Evolutionary conservation across 257 asterid genomes (phyloP).

Genomic region (Solanum okadae): DNA sequence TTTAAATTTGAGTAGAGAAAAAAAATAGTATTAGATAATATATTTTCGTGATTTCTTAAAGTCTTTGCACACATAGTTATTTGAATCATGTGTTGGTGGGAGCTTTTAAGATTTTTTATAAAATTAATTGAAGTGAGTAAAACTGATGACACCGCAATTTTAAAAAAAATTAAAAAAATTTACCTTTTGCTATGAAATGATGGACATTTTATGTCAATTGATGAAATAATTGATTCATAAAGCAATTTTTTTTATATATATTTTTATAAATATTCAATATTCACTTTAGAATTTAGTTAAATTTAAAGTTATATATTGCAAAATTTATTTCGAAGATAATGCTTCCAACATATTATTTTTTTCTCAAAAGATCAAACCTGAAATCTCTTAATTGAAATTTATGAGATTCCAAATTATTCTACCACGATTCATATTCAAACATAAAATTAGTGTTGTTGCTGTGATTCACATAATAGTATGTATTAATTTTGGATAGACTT

Average conservation of each 20-base stretch:
- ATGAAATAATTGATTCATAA: neutral
- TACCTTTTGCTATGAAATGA: neutral
- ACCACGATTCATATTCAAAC: neutral
- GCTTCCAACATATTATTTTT: neutral
- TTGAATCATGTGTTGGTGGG: neutral
- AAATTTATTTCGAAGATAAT: rapidly evolving
- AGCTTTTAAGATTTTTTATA: neutral
- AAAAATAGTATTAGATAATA: neutral
- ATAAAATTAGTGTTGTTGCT: neutral
- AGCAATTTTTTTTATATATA: too few species aligned
- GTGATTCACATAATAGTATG: neutral
- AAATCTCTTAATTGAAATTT: neutral
- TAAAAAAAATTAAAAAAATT: neutral
- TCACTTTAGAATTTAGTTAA: neutral
- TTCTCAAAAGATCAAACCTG: neutral
- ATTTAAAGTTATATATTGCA: neutral
- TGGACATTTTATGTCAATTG: neutral
- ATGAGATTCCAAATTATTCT: neutral
- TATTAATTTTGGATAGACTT: neutral
- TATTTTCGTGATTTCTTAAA: neutral
- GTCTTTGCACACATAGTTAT: neutral
- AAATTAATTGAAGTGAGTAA: neutral
- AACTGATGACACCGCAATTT: neutral
- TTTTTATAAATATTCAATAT: neutral
- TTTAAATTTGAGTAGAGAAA: neutral